Evolutionary conservation across 129 eudicot species (phyloP), one percentile per base, ranked within the genome.

Genomic region (Artemisia argyi): DNA sequence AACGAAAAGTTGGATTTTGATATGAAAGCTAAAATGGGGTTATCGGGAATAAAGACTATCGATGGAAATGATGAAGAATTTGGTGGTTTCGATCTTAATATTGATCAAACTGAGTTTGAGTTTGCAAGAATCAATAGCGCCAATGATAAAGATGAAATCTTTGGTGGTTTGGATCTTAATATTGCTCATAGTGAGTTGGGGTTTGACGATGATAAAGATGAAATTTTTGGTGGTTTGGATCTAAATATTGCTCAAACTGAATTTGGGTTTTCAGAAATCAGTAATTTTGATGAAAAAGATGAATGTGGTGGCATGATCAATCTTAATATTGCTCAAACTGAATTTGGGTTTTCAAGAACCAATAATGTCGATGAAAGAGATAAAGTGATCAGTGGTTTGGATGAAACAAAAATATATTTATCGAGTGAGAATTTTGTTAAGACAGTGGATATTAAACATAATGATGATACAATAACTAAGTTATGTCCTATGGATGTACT

Each of bases 401-500:
- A 47, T 66, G 58, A 52, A 1, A 44, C 15, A 75, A 66, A 2
- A 47, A 35, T 49, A 52, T 35, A 57, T 44, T 18, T 12, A 58
- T 69, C 57, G 4, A 11, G 47, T 47, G 67, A 56, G 46, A 14
- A n/a, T 60, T 59, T 35, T 50, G 30, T 58, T 15, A 66, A 66
- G 47, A 65, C 72, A 72, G 61, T 61, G 28, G 57, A 26, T 63
- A 68, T 44, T 55, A 67, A 61, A 61, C 58, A 63, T 65, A 63
- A 58, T 58, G 71, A 58, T 60, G 77, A 75, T 58, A 59, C 68
- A 58, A 57, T 68, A 58, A 69, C 48, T 68, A 54, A 26, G 30
- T 35, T 30, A 58, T 80, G 78, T 71, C 69, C 78, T 11, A 65
- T 18, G 62, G 64, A 61, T 73, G 82, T 61, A 44, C 59, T 13